Evolutionary conservation across 2,329 filamentous ascomycete genomes (phyloP).

Genomic region (Ophiocordyceps camponoti-saundersi): DNA sequence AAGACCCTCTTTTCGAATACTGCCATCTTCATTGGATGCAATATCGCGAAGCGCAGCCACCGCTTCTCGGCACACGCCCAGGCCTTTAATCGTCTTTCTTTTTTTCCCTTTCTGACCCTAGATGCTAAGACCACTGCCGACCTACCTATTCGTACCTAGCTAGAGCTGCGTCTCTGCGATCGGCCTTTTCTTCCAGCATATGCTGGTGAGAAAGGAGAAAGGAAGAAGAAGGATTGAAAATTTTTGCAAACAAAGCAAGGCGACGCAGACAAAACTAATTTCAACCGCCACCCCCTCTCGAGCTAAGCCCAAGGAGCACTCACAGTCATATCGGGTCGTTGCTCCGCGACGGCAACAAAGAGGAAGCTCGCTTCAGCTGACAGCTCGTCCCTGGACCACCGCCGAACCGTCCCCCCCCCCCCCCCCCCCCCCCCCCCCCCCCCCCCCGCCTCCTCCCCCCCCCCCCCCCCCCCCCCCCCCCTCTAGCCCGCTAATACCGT

Average conservation of each 20-base stretch:
- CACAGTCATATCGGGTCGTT: not conserved
- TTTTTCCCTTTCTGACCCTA: too few relatives aligned
- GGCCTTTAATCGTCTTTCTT: too few relatives aligned
- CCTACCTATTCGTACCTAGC: not conserved
- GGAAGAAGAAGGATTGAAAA: not conserved
- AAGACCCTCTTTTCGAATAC: not conserved
- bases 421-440: not conserved
- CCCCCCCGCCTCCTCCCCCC: not conserved
- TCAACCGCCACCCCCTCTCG: not conserved
- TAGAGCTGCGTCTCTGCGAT: not conserved
- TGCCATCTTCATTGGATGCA: not conserved
- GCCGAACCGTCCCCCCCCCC: not conserved
- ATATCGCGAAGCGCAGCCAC: not conserved
- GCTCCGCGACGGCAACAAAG: not conserved
- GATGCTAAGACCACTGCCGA: too few relatives aligned
- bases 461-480: slow-evolving; percentile 1
- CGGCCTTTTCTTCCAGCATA: not conserved
- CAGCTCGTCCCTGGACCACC: not conserved
- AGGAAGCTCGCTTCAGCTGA: not conserved
- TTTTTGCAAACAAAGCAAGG: not conserved
- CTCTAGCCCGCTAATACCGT: too few relatives aligned
- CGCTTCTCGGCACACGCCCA: not conserved
- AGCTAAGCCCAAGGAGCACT: not conserved
- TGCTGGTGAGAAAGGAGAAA: not conserved
- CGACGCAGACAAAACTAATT: not conserved